These are phyloP conservation scores for Saccharomyces pastorianus DNA, from an alignment of 1,139 yeast genomes.

Conservation along the genomic window DNA sequence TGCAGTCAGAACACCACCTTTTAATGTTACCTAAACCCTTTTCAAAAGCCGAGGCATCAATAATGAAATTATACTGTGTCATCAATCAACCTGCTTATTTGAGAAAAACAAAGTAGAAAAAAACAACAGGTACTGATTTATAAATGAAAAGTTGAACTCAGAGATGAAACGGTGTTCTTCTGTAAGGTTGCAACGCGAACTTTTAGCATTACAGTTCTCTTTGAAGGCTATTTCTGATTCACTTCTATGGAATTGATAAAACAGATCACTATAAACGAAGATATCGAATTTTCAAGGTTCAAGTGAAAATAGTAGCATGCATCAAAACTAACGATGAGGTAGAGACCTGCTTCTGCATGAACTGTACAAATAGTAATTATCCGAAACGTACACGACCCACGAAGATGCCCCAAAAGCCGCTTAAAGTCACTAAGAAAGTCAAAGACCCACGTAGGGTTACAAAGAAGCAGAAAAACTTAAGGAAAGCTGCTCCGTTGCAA, in stretches of 20 bases:
- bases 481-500: constrained; percentile 67
- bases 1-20: constrained; percentile 20
- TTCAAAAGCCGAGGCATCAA: constrained; percentile 30
- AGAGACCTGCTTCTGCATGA: too few relatives aligned
- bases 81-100: constrained; percentile 3
- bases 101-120: not conserved
- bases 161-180: not conserved
- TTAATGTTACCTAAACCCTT: constrained; percentile 29
- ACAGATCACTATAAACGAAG: not conserved
- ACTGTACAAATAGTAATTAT: not conserved
- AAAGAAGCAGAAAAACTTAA: constrained; percentile 46
- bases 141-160: too few relatives aligned
- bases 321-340: not conserved
- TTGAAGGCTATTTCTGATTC: not conserved
- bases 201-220: not conserved
- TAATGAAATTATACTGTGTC: constrained; percentile 24
- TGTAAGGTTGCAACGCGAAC: not conserved
- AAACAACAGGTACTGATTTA: not conserved
- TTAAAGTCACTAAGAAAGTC: constrained; percentile 33
- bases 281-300: not conserved
- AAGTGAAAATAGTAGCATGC: not conserved
- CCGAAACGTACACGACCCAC: not conserved
- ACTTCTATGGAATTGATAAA: too few relatives aligned
- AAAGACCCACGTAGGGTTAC: constrained; percentile 36
- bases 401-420: constrained; percentile 35